Evolutionary conservation across 257 asterid genomes (phyloP).

Genomic region (Rehmannia glutinosa): DNA sequence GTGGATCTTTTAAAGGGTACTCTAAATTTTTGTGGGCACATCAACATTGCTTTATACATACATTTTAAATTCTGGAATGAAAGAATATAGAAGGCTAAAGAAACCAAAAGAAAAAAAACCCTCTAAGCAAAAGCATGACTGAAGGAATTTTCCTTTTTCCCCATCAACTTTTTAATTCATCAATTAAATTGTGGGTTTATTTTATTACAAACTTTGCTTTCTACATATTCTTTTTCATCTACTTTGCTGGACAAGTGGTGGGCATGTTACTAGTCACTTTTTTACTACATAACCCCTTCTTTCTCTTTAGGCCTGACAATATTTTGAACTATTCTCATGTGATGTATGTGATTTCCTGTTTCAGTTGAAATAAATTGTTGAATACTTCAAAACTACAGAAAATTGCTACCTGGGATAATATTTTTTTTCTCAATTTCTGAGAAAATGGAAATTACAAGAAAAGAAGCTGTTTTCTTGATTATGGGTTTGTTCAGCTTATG

Average conservation of each 20-base stretch:
- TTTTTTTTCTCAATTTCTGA: neutral
- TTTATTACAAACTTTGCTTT: slow-evolving; percentile 16
- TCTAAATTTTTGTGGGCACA: no score
- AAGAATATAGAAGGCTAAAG: slow-evolving; percentile 21
- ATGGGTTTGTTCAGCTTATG: slow-evolving; percentile 38
- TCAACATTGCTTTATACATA: slow-evolving; percentile 24
- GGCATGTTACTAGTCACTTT: slow-evolving; percentile 48
- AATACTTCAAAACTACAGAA: no score
- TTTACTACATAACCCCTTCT: slow-evolving; percentile 39
- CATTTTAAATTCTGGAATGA: slow-evolving; percentile 30
- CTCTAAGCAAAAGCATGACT: slow-evolving; percentile 46
- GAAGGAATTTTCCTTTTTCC: slow-evolving; percentile 33
- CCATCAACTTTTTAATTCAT: slow-evolving; percentile 30
- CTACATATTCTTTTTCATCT: slow-evolving; percentile 49
- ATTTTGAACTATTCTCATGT: slow-evolving; percentile 23
- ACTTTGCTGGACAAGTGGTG: slow-evolving; percentile 60
- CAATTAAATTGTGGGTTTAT: neutral
- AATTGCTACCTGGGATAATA: no score
- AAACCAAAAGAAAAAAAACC: slow-evolving; percentile 13
- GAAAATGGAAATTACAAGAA: slow-evolving; percentile 30
- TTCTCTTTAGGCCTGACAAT: slow-evolving; percentile 31
- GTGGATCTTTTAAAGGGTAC: neutral
- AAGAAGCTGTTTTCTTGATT: slow-evolving; percentile 24
- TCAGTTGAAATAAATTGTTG: no score
- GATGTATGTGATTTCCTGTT: no score